Evolutionary conservation across 306 rosid species (phyloP).

Genomic region (Pterocarpus macrocarpus): DNA sequence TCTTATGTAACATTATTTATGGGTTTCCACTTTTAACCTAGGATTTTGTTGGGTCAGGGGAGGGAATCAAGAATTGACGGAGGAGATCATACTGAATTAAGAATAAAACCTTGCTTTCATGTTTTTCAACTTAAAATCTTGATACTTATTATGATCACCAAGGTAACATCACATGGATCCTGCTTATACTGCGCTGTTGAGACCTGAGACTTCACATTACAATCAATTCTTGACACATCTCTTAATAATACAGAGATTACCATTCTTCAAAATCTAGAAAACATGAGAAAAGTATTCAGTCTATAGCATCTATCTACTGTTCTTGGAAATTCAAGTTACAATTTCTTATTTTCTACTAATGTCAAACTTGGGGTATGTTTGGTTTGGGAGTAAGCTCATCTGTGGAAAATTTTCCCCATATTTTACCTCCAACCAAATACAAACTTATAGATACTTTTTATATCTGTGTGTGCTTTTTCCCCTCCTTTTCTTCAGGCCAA

Average conservation of each 20-base stretch:
- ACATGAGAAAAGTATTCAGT: not conserved
- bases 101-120: not conserved
- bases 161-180: not conserved
- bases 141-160: slow-evolving; percentile 21
- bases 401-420: too few relatives aligned
- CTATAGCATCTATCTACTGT: not conserved
- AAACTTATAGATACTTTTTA: not conserved
- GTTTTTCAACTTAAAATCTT: slow-evolving; percentile 12
- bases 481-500: slow-evolving; percentile 48
- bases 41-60: not conserved
- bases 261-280: not conserved
- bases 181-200: slow-evolving; percentile 2
- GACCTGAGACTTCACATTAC: slow-evolving; percentile 11
- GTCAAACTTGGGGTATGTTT: not conserved
- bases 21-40: not conserved
- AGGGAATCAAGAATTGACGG: not conserved
- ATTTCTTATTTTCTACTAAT: not conserved
- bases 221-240: slow-evolving; percentile 5
- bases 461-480: not conserved
- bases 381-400: too few relatives aligned
- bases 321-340: not conserved
- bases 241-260: too few relatives aligned
- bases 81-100: not conserved
- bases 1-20: not conserved
- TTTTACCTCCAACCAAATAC: not conserved